Evolutionary conservation across 768 basidiomycete genomes (phyloP).

Genomic region (Tephrocybe sp.): DNA sequence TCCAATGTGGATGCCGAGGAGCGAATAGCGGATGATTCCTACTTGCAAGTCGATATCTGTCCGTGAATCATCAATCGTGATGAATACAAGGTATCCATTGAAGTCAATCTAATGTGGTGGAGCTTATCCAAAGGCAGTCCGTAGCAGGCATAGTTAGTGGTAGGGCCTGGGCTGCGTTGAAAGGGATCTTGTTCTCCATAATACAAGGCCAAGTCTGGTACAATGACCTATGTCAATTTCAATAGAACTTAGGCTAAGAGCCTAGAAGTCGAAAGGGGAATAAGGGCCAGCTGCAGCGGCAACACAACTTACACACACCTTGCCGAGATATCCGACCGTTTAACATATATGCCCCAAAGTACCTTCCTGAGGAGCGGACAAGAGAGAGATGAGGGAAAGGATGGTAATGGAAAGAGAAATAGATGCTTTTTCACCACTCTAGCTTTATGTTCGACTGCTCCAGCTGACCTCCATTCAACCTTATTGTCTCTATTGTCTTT

Average conservation of each 20-base stretch:
- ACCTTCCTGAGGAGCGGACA: background rate
- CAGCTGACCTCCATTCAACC: slow-evolving; percentile 16
- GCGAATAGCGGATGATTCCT: background rate
- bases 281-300: no score
- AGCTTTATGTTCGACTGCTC: slow-evolving; percentile 21
- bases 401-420: slow-evolving; percentile 14
- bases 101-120: background rate
- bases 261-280: no score
- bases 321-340: no score
- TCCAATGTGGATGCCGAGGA: background rate
- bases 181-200: no score
- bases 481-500: slow-evolving; percentile 32
- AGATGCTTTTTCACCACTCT: background rate
- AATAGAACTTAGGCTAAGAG: background rate
- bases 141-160: background rate
- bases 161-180: no score
- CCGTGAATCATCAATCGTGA: no score
- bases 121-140: background rate
- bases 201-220: no score
- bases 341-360: no score
- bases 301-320: no score
- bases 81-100: slow-evolving; percentile 4
- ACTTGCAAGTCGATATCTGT: background rate
- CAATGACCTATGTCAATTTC: background rate
- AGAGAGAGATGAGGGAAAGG: background rate